These are phyloP conservation scores for Lodderomyces jiufengensis DNA, from an alignment of 1,139 yeast genomes.

Conservation along the genomic window DNA sequence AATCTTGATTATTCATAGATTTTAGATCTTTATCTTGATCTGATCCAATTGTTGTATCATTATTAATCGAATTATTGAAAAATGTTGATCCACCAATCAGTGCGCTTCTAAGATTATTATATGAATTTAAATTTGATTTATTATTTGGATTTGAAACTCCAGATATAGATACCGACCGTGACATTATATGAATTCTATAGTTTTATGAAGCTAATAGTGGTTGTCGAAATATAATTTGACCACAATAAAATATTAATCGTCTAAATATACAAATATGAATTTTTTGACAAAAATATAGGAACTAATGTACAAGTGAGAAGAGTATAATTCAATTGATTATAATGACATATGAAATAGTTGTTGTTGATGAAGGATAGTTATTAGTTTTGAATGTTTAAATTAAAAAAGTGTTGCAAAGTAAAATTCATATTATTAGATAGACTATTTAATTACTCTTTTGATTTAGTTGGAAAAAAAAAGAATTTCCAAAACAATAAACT, in stretches of 20 bases:
- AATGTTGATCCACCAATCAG: conserved; percentile 3
- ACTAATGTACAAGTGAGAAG: too few relatives aligned
- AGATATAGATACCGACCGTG: conserved; percentile 3
- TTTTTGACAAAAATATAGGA: too few relatives aligned
- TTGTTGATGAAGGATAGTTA: background rate
- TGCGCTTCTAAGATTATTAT: conserved; percentile 1
- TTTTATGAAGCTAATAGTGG: too few relatives aligned
- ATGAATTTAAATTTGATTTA: background rate
- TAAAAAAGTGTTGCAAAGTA: background rate
- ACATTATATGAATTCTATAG: too few relatives aligned
- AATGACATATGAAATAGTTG: too few relatives aligned
- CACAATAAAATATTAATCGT: background rate
- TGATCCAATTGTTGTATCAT: conserved; percentile 17
- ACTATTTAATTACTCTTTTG: too few relatives aligned
- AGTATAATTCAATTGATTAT: too few relatives aligned
- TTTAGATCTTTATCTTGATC: conserved; percentile 44
- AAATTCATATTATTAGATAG: too few relatives aligned
- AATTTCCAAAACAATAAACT: too few relatives aligned
- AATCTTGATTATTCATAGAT: conserved; percentile 22
- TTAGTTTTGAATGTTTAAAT: background rate
- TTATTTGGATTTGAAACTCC: background rate
- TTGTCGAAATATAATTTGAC: too few relatives aligned
- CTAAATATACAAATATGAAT: background rate
- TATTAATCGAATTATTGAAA: background rate
- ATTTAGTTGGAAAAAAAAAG: too few relatives aligned